Percentiles rank a stretch among this genome's conserved stretches.
Conservation (phyloP, 2,329 filamentous ascomycete genomes). For the Monosporascus sp. region DNA sequence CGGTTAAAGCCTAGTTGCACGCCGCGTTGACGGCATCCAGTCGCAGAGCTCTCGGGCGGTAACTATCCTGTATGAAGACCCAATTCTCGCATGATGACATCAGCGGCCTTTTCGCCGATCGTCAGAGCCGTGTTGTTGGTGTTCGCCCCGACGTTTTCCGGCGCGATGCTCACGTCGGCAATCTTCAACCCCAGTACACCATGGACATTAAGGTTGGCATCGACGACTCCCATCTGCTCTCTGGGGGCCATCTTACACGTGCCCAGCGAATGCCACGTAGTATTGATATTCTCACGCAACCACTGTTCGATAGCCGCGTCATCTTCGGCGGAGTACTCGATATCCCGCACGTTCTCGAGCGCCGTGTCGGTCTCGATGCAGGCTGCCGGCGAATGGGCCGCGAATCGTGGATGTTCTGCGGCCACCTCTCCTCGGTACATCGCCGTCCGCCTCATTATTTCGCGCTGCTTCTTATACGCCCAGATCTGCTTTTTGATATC, state of each 20-base stretch:
- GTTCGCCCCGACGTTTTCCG: constrained; percentile 33
- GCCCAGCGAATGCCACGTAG: constrained; percentile 33
- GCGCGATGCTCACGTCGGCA: constrained; percentile 24
- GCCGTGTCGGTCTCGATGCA: not conserved
- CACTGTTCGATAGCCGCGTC: constrained; percentile 36
- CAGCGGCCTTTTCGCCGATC: constrained; percentile 33
- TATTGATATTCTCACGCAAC: constrained; percentile 26
- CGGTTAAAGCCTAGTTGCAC: too few relatives aligned
- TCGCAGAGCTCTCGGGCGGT: too few relatives aligned
- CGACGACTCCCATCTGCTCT: constrained; percentile 31
- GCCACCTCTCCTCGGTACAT: constrained; percentile 41
- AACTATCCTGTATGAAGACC: not conserved
- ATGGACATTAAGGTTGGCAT: constrained; percentile 32
- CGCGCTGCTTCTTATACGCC: constrained; percentile 58
- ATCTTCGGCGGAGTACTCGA: constrained; percentile 39
- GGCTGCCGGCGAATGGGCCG: constrained; percentile 29
- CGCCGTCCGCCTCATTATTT: constrained; percentile 49
- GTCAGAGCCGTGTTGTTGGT: constrained; percentile 40
- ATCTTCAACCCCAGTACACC: constrained; percentile 31
- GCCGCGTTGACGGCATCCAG: too few relatives aligned
- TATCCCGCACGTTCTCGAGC: constrained; percentile 28
- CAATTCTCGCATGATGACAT: not conserved
- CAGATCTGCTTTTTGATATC: constrained; percentile 53
- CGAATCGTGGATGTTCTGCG: constrained; percentile 37
- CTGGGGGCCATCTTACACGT: constrained; percentile 32